Evolutionary conservation across 2,329 filamentous ascomycete species (phyloP).

Genomic region (Niveomyces coronatus): DNA sequence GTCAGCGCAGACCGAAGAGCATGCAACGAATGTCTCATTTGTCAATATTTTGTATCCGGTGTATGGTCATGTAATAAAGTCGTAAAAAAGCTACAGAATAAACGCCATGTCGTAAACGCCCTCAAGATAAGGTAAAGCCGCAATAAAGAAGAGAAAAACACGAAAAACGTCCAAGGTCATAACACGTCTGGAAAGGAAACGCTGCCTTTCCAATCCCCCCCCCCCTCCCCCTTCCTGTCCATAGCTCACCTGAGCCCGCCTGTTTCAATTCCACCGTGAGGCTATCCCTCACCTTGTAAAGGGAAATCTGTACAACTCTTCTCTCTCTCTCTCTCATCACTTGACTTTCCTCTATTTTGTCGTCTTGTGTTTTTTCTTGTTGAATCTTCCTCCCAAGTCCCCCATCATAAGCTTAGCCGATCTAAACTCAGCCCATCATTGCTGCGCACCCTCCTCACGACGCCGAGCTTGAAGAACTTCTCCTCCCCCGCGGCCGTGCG

Average conservation of each 20-base stretch:
- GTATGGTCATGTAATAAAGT: too few species aligned
- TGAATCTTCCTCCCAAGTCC: neutral
- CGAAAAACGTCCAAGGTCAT: neutral
- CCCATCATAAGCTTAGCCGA: constrained; percentile 56
- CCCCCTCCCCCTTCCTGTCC: too few species aligned
- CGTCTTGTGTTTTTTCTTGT: neutral
- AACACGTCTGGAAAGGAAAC: too few species aligned
- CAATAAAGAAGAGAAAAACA: neutral
- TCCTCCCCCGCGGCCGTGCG: constrained; percentile 69
- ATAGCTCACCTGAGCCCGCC: too few species aligned
- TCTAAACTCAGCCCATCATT: constrained; percentile 67
- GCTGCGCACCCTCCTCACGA: constrained; percentile 62
- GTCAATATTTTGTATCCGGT: too few species aligned
- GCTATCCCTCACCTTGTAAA: too few species aligned
- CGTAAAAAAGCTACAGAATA: neutral
- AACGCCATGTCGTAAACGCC: constrained; percentile 5
- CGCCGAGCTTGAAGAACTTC: constrained; percentile 70
- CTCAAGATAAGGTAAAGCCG: neutral
- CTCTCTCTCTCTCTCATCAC: too few species aligned
- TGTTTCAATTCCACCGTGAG: too few species aligned
- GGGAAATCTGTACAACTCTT: too few species aligned
- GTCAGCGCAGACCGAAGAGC: neutral
- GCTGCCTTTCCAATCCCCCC: too few species aligned
- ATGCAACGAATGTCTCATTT: too few species aligned
- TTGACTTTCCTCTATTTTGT: neutral